A percentile compares a stretch with the other conserved stretches of the same genome.
These are phyloP conservation scores for Suillus paluster DNA, from an alignment of 768 basidiomycete genomes.

Conservation along the genomic window DNA sequence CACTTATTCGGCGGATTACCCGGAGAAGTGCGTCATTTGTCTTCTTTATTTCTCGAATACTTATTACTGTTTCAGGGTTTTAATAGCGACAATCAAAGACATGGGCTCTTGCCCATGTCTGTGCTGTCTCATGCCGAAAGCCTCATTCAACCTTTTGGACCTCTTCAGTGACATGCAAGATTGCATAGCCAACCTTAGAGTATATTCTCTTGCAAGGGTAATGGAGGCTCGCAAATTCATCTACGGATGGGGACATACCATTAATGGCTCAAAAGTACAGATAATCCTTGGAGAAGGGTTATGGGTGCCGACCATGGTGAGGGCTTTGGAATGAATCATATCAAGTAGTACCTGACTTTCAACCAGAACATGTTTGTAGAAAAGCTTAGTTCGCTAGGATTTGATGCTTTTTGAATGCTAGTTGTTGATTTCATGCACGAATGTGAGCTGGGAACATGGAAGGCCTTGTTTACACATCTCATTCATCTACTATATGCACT, in stretches of 20 bases:
- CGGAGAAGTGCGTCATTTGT: slow-evolving; percentile 33
- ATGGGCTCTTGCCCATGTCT: slow-evolving; percentile 27
- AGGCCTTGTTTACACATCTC: slow-evolving; percentile 39
- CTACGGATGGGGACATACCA: slow-evolving; percentile 15
- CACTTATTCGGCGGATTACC: slow-evolving; percentile 35
- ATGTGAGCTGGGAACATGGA: slow-evolving; percentile 43
- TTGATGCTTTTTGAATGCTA: slow-evolving; percentile 30
- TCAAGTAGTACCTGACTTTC: too few relatives aligned
- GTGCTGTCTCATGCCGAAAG: slow-evolving; percentile 18
- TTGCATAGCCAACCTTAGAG: background rate
- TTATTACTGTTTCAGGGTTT: slow-evolving; percentile 15
- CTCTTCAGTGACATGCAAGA: slow-evolving; percentile 13
- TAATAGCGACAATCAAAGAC: slow-evolving; percentile 25
- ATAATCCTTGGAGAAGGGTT: too few relatives aligned
- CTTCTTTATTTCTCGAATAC: slow-evolving; percentile 15
- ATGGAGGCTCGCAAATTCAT: slow-evolving; percentile 2
- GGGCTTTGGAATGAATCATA: too few relatives aligned
- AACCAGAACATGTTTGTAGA: too few relatives aligned
- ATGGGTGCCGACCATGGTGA: too few relatives aligned
- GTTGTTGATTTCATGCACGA: slow-evolving; percentile 42
- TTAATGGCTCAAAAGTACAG: slow-evolving; percentile 12
- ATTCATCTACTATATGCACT: slow-evolving; percentile 32
- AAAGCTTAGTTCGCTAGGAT: slow-evolving; percentile 15
- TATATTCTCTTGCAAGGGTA: slow-evolving; percentile 6
- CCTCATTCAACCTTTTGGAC: slow-evolving; percentile 18